These are phyloP conservation scores for Paspalum notatum DNA, from an alignment of 176 grass and related monocot genomes.

Conservation along the genomic window DNA sequence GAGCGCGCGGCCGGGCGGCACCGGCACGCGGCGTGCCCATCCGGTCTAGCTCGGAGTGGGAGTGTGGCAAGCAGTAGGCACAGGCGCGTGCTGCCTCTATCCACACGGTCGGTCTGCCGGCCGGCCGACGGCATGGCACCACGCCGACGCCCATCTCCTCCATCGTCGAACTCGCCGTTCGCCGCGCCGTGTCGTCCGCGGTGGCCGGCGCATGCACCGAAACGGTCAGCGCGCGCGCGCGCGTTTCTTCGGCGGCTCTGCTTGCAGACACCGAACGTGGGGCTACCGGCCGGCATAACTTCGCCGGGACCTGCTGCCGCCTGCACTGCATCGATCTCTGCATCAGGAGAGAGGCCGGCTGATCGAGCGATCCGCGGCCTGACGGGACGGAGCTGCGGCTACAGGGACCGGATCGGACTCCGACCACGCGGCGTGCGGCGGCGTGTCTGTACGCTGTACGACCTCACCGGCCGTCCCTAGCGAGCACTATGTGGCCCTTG, in stretches of 20 bases:
- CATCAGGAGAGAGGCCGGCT: too few species aligned
- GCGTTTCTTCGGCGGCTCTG: neutral
- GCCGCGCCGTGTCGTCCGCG: neutral
- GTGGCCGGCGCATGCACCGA: neutral
- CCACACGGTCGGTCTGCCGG: neutral
- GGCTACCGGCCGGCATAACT: neutral
- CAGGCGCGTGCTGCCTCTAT: neutral
- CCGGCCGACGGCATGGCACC: conserved; percentile 26
- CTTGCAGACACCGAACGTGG: conserved; percentile 13
- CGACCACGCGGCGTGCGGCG: neutral
- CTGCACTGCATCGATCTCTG: too few species aligned
- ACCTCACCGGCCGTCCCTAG: neutral
- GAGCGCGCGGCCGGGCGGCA: neutral
- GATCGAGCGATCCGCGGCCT: too few species aligned
- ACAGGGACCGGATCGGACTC: neutral
- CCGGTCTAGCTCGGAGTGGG: neutral
- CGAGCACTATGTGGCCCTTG: too few species aligned
- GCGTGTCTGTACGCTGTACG: neutral
- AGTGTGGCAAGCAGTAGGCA: too few species aligned
- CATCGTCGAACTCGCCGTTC: neutral
- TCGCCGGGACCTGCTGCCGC: neutral
- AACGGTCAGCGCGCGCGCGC: neutral
- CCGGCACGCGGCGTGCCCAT: neutral
- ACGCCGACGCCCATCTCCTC: neutral
- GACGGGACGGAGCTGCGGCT: too few species aligned